Conservation (phyloP, 352 stramenopile genomes). For the Phytophthora sansomeana region DNA sequence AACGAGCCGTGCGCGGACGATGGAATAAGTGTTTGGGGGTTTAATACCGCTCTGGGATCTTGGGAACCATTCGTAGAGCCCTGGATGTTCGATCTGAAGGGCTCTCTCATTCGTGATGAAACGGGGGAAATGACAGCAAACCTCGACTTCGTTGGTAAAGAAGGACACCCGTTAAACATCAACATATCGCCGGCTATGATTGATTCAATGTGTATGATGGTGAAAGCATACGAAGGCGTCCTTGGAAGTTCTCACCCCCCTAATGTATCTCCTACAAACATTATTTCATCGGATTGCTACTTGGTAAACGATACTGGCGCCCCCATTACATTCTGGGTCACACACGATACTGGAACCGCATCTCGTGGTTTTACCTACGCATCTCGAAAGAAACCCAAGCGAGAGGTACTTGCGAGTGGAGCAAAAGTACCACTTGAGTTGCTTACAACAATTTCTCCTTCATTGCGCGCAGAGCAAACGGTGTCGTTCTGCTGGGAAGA, state of each 20-base stretch:
- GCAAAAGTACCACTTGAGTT: constrained; percentile 78
- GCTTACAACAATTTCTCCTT: constrained; percentile 72
- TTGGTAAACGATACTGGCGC: constrained; percentile 75
- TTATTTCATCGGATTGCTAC: constrained; percentile 86
- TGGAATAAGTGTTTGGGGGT: constrained; percentile 80
- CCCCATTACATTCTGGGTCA: constrained; percentile 73
- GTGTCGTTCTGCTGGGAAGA: constrained; percentile 81
- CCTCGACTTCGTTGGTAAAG: constrained; percentile 59
- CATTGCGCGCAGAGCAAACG: constrained; percentile 73
- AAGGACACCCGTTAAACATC: constrained; percentile 66
- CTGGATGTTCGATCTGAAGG: constrained; percentile 68
- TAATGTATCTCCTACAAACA: constrained; percentile 57
- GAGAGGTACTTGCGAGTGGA: constrained; percentile 54
- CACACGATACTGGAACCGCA: constrained; percentile 49
- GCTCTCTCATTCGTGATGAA: constrained; percentile 46
- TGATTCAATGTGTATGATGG: constrained; percentile 64
- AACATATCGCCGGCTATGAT: constrained; percentile 78
- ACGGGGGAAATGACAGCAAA: constrained; percentile 62
- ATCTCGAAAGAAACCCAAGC: constrained; percentile 45
- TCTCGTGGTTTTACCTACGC: constrained; percentile 71
- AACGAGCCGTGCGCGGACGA: constrained; percentile 67
- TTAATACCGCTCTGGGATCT: constrained; percentile 75
- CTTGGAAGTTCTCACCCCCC: constrained; percentile 19
- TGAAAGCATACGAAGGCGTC: constrained; percentile 67
- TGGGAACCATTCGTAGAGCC: constrained; percentile 86